Evolutionary conservation across 129 eudicot species (phyloP), one percentile per base, ranked within the genome.

Genomic region (Chrysanthemum lavandulifolium): DNA sequence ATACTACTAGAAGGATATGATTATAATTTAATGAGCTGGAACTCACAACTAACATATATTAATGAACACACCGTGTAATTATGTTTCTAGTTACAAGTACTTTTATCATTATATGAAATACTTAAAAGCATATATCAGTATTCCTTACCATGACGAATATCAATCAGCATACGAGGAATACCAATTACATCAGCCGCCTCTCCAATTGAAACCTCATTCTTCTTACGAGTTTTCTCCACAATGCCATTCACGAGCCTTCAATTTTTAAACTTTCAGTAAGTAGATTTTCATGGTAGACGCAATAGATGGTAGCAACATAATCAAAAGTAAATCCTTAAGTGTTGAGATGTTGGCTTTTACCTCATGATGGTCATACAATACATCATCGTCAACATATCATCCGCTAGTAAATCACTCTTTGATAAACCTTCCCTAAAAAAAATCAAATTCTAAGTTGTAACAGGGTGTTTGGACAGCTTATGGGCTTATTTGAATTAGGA

Each of bases 111-210:
- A 2, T 13, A 53, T 53, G 58, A 3, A 53, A 7, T 13, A 53
- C n/a, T 6, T 53, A 54, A 8, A 13, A 23, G 74, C 31, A 49
- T 52, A 62, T 33, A 2, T 61, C 61, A 74, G 11, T 13, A 56
- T 10, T 57, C 60, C 75, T 78, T 72, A 92, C 98, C 98, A 70
- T 93, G 97, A 55, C 98, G 98, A 73, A 93, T 84, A 82, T 93
- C 98, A 81, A 93, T 87, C 79, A 93, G 86, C 96, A 90, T 87
- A 15, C 98, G 92, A 33, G 98, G 98, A 78, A 93, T 79, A 68
- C 86, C 89, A 75, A 87, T 70, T 59, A 43, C 86, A 64, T 80
- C 85, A 15, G 98, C 98, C 33, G 96, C 98, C 78, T 87, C 91
- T 49, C 84, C 98, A 54, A 93, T 93, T 67, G 98, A 93, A 45